These are phyloP conservation scores for Penicillium hesseltinei DNA, from an alignment of 2,329 filamentous ascomycete genomes.

Conservation along the genomic window DNA sequence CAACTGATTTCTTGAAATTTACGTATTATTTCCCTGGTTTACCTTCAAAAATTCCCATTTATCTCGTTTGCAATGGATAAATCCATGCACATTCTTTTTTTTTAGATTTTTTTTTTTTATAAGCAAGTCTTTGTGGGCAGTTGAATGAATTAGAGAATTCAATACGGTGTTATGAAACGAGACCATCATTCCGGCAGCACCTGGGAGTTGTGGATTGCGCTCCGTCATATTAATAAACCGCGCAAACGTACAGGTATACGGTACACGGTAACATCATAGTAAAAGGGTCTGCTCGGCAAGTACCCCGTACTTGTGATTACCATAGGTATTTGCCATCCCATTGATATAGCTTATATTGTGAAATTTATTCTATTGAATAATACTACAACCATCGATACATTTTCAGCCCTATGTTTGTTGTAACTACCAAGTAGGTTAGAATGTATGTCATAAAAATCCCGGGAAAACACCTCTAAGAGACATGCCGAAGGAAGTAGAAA, in stretches of 20 bases:
- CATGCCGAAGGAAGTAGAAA: neutral
- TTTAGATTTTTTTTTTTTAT: neutral
- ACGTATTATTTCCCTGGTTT: neutral
- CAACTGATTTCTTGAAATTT: neutral
- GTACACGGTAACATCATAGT: constrained; percentile 18
- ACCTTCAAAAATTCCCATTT: neutral
- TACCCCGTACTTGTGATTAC: constrained; percentile 16
- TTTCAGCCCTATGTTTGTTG: neutral
- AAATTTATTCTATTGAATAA: neutral
- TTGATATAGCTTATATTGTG: neutral
- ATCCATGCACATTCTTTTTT: neutral
- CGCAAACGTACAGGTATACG: constrained; percentile 18
- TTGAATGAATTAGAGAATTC: neutral
- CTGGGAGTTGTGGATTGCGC: constrained; percentile 17
- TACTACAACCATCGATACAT: neutral
- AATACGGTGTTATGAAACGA: constrained; percentile 10
- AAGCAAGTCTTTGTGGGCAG: neutral
- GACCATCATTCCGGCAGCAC: constrained; percentile 16
- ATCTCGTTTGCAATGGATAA: neutral
- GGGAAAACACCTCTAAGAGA: neutral
- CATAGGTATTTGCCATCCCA: neutral
- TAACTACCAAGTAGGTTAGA: neutral
- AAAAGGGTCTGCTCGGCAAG: constrained; percentile 10
- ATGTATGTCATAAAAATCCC: neutral
- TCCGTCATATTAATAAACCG: constrained; percentile 20